phyloP scores from a whole-genome alignment of 805 yeast species.

The Yarrowia alimentaria region DNA sequence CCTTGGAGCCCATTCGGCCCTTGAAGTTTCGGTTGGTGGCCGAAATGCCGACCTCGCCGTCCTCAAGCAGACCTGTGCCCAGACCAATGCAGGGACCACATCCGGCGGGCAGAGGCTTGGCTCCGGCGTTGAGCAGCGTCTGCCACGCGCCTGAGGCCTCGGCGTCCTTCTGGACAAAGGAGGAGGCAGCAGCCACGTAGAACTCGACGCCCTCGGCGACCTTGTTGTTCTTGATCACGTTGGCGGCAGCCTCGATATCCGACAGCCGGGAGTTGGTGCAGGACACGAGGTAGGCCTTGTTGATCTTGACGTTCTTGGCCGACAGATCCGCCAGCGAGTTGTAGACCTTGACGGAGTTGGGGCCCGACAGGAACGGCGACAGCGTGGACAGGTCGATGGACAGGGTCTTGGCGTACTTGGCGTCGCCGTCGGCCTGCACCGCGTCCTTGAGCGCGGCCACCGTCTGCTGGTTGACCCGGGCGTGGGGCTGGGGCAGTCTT shows the following conservation, averaged over 20 bases:
- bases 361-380: constrained; percentile 91
- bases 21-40: constrained; percentile 98
- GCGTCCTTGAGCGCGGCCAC: constrained; percentile 53
- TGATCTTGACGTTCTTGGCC: constrained; percentile 66
- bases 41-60: constrained; percentile 96
- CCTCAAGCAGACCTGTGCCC: constrained; percentile 89
- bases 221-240: constrained; percentile 74
- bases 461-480: constrained; percentile 69
- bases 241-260: constrained; percentile 93
- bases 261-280: constrained; percentile 94
- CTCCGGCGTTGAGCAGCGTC: constrained; percentile 84
- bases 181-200: constrained; percentile 96
- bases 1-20: constrained; percentile 98
- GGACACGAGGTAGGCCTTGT: constrained; percentile 96
- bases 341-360: constrained; percentile 93
- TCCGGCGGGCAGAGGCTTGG: constrained; percentile 93
- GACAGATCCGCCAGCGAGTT: constrained; percentile 75
- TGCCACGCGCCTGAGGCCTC: constrained; percentile 92
- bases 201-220: constrained; percentile 89
- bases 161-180: constrained; percentile 89
- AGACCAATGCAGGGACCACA: constrained; percentile 99
- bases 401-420: constrained; percentile 84
- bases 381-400: constrained; percentile 75
- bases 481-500: constrained; percentile 67
- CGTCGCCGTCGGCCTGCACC: constrained; percentile 65